Conservation (phyloP, 768 basidiomycete genomes). For the Mycena crocata region DNA sequence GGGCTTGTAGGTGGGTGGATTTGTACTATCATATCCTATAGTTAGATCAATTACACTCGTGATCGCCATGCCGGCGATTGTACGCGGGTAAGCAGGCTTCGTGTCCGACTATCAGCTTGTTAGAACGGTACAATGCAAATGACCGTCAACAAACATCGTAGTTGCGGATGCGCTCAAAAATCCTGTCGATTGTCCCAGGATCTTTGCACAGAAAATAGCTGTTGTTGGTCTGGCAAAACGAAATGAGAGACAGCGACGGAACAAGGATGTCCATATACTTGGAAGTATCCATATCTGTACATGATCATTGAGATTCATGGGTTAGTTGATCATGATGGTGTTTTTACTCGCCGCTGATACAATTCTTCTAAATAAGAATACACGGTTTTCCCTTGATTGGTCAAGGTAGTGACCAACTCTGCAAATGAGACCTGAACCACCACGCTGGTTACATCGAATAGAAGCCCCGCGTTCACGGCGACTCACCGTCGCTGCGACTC, state of each 20-base stretch:
- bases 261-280: slow-evolving; percentile 54
- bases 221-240: slow-evolving; percentile 71
- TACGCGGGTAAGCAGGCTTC: slow-evolving; percentile 63
- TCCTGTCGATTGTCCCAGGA: slow-evolving; percentile 69
- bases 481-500: slow-evolving; percentile 81
- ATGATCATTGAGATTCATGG: slow-evolving; percentile 10
- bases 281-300: slow-evolving; percentile 80
- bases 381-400: slow-evolving; percentile 63
- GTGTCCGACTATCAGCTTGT: slow-evolving; percentile 32
- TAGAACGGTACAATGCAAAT: slow-evolving; percentile 14
- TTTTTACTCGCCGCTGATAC: slow-evolving; percentile 62
- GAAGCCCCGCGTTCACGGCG: neutral
- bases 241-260: neutral
- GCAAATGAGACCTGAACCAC: slow-evolving; percentile 70
- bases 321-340: neutral
- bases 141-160: slow-evolving; percentile 54
- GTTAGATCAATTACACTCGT: slow-evolving; percentile 82
- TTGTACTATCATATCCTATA: slow-evolving; percentile 78
- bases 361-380: slow-evolving; percentile 69
- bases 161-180: slow-evolving; percentile 76
- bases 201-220: slow-evolving; percentile 86
- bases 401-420: slow-evolving; percentile 69
- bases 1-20: slow-evolving; percentile 74
- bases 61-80: slow-evolving; percentile 70
- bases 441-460: neutral